Evolutionary conservation across 257 asterid genomes (phyloP), one percentile per base, ranked within the genome.

Genomic region (Nicotiana tomentosiformis): DNA sequence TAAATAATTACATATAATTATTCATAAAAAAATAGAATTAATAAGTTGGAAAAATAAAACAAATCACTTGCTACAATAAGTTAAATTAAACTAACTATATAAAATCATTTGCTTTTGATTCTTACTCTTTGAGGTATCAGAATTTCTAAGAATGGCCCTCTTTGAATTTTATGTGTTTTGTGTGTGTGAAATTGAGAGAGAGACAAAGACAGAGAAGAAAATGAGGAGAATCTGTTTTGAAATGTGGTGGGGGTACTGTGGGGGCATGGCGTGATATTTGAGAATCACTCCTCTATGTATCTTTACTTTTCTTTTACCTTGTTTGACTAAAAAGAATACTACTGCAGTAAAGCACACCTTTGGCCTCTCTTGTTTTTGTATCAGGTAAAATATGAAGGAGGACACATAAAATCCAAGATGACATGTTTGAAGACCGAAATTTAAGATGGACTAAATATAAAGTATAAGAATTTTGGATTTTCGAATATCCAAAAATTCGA

Each of bases 271-370:
- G n/a, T 37, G 33, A 83, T 77, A 58, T 80, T 55, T 55, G 82
- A 62, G 81, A 83, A 56, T 70, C 77, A 86, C 84, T 80, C 82
- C 72, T 82, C 8, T 60, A 3, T 81, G 64, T 33, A 23, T 55
- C 69, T 85, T 81, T 53, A 58, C 78, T 84, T 85, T 87, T 77
- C 77, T 20, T 81, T 86, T 83, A 82, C 85, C 70, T 82, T 86
- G 86, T 85, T 83, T 76, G 81, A 87, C 88, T 74, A 74, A 78
- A 86, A 90, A 35, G 66, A 51, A 62, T 58, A 57, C 66, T 77
- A 43, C 14, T 30, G 16, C 56, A 80, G 51, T 67, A 26, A 62
- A 82, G 46, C 6, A 30, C 58, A 5, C 26, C 18, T 0, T 80
- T 67, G 46, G 79, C 61, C 33, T 74, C 78, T 43, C 60, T 46